phyloP scores from a whole-genome alignment of 2,329 filamentous ascomycete genomes.

The Pestalotiopsis sp. region DNA sequence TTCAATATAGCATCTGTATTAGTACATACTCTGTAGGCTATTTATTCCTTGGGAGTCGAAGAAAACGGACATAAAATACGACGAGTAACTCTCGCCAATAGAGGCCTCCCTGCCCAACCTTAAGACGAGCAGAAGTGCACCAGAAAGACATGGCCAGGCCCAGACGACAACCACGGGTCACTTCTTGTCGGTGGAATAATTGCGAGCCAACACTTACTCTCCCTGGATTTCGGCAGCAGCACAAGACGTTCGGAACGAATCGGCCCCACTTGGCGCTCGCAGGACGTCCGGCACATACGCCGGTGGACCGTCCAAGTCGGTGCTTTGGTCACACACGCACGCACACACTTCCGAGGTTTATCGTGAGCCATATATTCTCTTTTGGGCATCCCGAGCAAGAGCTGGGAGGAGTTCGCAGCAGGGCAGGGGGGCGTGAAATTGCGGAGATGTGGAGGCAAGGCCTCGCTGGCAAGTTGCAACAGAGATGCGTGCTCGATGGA shows the following conservation, averaged over 20 bases:
- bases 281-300: conserved; percentile 9
- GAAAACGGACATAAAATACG: too few species aligned
- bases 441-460: background rate
- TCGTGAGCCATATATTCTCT: background rate
- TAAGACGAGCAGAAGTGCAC: background rate
- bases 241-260: conserved; percentile 11
- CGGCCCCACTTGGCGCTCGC: conserved; percentile 7
- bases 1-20: too few species aligned
- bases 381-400: background rate
- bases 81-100: too few species aligned
- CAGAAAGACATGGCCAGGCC: background rate
- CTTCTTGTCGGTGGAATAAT: background rate
- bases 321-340: background rate
- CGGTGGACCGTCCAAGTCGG: conserved; percentile 6
- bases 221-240: background rate
- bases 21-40: too few species aligned
- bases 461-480: background rate
- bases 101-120: too few species aligned
- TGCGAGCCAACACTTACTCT: background rate
- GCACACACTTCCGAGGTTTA: background rate
- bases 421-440: background rate
- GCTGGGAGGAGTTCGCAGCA: background rate
- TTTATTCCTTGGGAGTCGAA: too few species aligned
- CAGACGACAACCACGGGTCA: background rate
- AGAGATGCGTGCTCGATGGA: background rate